Conservation (phyloP, 176 grass and related monocot genomes). For the Phragmites australis region DNA sequence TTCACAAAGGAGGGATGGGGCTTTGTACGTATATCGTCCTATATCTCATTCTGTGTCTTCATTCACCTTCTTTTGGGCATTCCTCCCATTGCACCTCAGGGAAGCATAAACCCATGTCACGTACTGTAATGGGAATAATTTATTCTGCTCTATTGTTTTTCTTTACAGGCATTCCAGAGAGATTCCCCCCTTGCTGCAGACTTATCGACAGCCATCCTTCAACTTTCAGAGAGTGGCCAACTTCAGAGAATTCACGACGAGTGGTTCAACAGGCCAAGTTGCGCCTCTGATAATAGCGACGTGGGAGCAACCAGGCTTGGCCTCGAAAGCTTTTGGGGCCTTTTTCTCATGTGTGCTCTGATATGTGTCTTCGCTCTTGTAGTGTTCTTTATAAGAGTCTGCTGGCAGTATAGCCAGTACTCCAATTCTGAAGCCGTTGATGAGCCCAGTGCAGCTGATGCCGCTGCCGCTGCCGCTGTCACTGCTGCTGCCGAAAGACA, state of each 20-base stretch:
- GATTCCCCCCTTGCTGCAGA: slow-evolving; percentile 82
- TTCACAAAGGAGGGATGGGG: slow-evolving; percentile 95
- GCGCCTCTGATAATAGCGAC: slow-evolving; percentile 49
- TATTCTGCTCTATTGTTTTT: slow-evolving; percentile 8
- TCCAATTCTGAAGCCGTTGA: slow-evolving; percentile 14
- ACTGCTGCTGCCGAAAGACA: not conserved
- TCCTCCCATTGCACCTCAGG: not conserved
- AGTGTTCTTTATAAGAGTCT: slow-evolving; percentile 55
- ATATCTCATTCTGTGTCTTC: not conserved
- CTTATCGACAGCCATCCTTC: slow-evolving; percentile 80
- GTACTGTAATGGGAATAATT: not conserved
- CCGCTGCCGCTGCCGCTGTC: not conserved
- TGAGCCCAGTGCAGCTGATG: not conserved
- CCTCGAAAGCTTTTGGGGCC: slow-evolving; percentile 79
- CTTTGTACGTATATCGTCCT: slow-evolving; percentile 66
- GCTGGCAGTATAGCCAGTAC: slow-evolving; percentile 56
- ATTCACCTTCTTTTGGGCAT: not conserved
- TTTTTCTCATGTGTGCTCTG: slow-evolving; percentile 73
- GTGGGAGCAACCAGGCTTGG: slow-evolving; percentile 53
- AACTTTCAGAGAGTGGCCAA: slow-evolving; percentile 81
- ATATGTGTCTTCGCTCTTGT: slow-evolving; percentile 53
- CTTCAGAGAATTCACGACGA: slow-evolving; percentile 81
- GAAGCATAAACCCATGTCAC: not conserved
- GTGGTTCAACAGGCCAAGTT: slow-evolving; percentile 52
- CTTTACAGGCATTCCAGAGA: slow-evolving; percentile 79